These are phyloP conservation scores for Colletotrichum orchidophilum DNA, from an alignment of 2,329 filamentous ascomycete genomes.

Conservation along the genomic window DNA sequence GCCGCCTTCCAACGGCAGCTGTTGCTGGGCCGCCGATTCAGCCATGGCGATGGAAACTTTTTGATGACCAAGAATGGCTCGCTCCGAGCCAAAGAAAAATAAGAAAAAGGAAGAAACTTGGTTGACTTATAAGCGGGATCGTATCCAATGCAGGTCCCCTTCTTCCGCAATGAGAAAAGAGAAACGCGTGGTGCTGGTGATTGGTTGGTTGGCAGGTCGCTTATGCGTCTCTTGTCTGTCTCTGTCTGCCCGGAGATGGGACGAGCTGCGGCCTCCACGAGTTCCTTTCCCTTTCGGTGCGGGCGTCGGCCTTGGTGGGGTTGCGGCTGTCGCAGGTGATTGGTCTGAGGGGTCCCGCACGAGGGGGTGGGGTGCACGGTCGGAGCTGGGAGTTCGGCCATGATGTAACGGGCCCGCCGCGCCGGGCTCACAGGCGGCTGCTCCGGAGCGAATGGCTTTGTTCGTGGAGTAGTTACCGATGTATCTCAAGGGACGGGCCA, in stretches of 20 bases:
- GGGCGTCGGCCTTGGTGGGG: neutral
- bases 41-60: neutral
- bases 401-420: neutral
- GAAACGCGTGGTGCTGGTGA: neutral
- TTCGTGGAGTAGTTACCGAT: neutral
- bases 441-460: neutral
- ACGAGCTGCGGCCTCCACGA: neutral
- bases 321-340: neutral
- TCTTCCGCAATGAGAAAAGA: neutral
- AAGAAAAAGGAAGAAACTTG: neutral
- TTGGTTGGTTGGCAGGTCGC: neutral
- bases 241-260: conserved; percentile 7
- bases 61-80: neutral
- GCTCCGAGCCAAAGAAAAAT: neutral
- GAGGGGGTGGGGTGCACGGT: neutral
- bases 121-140: neutral
- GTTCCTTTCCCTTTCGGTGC: conserved; percentile 15
- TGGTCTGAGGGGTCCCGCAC: neutral
- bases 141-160: neutral
- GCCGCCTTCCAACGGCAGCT: neutral
- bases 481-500: no score
- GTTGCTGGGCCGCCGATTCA: neutral
- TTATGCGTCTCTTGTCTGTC: no score
- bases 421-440: neutral
- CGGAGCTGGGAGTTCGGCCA: neutral